Evolutionary conservation across 805 yeast species (phyloP), one percentile per base, ranked within the genome.

Genomic region (Sungouiozyma ichnusensis): DNA sequence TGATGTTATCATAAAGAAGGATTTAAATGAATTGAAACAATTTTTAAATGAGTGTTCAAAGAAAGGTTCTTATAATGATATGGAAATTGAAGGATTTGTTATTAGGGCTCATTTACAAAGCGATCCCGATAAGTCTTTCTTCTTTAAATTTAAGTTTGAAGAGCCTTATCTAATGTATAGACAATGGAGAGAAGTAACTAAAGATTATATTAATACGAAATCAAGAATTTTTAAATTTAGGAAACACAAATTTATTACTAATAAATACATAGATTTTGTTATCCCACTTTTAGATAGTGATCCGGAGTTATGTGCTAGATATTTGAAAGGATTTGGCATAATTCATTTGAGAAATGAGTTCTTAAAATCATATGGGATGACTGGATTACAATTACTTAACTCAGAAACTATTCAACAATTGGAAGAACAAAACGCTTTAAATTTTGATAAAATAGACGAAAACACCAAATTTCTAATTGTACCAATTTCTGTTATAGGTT

Each of bases 81-180:
- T 69, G 33, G 96, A 86, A 49, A 73, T 85, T 6, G 99, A 92
- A 64, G 99, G 99, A 0, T 92, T 90, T 66, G 99, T 92, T 1
- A 69, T 92, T 3, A 71, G 98, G 42, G 76, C 88, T 51, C 68
- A 71, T 37, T 44, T 51, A 6, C 48, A 45, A 5, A 47, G 37
- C 0, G 44, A 46, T 17, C 44, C 48, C 1, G 32, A 43, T 1
- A 46, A 46, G 11, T 84, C 79, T 48, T 86, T 73, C 53, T 85
- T 90, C 62, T 92, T 87, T 75, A 92, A 92, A 63, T 92, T 68
- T 66, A 92, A 92, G 62, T 92, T 92, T 60, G 95, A 87, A 50
- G 95, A 92, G 63, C 98, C 98, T 0, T 92, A 92, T 57, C 64
- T 87, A 36, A 72, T 92, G 72, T 92, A 87, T 60, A 72, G 99